Evolutionary conservation across 768 basidiomycete genomes (phyloP), one percentile per base, ranked within the genome.

Genomic region (Mycena filopes): DNA sequence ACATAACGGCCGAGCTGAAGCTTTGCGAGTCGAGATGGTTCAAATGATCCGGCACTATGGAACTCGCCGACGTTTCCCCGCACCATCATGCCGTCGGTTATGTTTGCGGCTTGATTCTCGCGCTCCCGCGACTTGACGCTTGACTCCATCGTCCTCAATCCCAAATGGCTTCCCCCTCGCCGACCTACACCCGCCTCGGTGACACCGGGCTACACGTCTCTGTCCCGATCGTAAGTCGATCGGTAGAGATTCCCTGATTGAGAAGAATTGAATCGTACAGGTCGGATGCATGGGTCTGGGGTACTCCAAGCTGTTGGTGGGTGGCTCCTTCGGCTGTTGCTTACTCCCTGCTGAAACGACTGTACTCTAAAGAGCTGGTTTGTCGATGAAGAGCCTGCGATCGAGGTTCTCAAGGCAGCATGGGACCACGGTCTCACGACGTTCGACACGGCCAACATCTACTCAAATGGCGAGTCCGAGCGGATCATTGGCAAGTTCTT

Each of bases 341-440:
- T 4, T 20, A 12, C 29, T 49, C n/a, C 8, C 36, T 9, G 4
- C n/a, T n/a, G 7, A 23, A 3, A 18, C 11, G 20, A 46, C 13
- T 18, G 33, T 18, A 33, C 4, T 42, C 78, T 75, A 71, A 71
- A 83, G 67, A 70, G 74, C 5, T 88, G 87, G 87, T 80, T 87
- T 10, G 66, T 84, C 25, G 80, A 78, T 3, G 83, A 86, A 63
- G 82, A 83, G 55, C 76, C 82, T 54, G 76, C 79, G 0, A 55
- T 83, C 13, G 69, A 79, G 55, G 81, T 86, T 57, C 78, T 87
- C 36, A 82, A 83, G 68, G 74, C 76, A 5, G 87, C 86, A 55
- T 86, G 74, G 75, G 74, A 74, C 23, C 36, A 55, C 20, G 81
- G 81, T 2, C 75, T 81, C 66, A 77, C 74, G 51, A 79, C 79